Percentiles rank a stretch among this genome's conserved stretches.
These are phyloP conservation scores for Stachybotrys chlorohalonatus DNA, from an alignment of 2,329 filamentous ascomycete species.

Conservation along the genomic window DNA sequence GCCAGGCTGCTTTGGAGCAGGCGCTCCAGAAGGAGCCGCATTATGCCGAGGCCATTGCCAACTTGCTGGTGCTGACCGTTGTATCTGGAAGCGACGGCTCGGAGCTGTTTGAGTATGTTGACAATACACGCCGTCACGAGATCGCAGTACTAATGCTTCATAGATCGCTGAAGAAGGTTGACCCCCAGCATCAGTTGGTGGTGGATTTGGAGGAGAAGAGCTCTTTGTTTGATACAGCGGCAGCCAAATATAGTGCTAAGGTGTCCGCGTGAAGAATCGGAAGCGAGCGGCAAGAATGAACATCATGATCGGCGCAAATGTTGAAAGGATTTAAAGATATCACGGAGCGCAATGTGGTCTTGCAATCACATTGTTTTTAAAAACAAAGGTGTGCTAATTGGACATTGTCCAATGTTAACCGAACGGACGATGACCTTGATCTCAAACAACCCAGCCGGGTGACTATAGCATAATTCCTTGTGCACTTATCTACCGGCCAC, in stretches of 20 bases:
- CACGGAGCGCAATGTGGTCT: background rate
- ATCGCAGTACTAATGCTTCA: conserved; percentile 13
- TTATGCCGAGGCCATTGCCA: conserved; percentile 70
- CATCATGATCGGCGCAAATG: conserved; percentile 21
- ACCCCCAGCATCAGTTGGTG: conserved; percentile 63
- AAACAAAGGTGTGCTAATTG: background rate
- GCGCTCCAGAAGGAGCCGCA: conserved; percentile 66
- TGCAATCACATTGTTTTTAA: background rate
- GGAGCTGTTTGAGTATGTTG: conserved; percentile 55
- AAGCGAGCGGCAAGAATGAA: conserved; percentile 10
- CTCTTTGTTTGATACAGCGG: conserved; percentile 77
- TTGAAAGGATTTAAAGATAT: conserved; percentile 11
- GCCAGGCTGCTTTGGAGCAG: conserved; percentile 75
- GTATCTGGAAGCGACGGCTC: conserved; percentile 63
- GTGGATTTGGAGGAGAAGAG: conserved; percentile 76
- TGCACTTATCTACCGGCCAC: too few relatives aligned
- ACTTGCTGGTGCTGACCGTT: conserved; percentile 69
- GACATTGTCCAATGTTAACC: background rate
- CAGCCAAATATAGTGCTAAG: conserved; percentile 79
- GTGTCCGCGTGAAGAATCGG: conserved; percentile 43
- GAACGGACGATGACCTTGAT: background rate
- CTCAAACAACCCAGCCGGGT: background rate
- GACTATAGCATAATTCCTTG: too few relatives aligned
- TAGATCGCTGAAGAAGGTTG: conserved; percentile 47
- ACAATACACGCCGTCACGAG: background rate